phyloP scores from a whole-genome alignment of 2,329 filamentous ascomycete species.

The Dothideomycetidae sp. region DNA sequence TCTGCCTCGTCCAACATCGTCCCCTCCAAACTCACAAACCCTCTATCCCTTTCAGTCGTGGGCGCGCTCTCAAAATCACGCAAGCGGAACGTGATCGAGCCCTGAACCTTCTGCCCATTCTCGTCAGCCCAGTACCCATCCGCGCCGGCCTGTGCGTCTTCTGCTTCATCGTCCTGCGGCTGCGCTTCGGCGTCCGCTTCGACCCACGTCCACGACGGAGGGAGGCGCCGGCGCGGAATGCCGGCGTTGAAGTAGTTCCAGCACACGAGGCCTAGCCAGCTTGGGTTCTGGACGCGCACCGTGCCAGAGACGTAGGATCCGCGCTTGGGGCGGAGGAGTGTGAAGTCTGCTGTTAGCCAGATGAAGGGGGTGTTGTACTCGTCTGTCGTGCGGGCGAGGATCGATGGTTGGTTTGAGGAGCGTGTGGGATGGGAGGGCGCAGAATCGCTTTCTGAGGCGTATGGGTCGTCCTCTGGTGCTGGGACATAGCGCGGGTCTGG shows the following conservation, averaged over 20 bases:
- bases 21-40: slow-evolving; percentile 74
- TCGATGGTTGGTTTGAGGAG: slow-evolving; percentile 9
- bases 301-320: slow-evolving; percentile 65
- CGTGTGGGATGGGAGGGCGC: slow-evolving; percentile 6
- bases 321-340: slow-evolving; percentile 63
- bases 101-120: slow-evolving; percentile 53
- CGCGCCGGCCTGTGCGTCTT: slow-evolving; percentile 34
- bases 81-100: slow-evolving; percentile 62
- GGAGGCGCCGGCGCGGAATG: slow-evolving; percentile 63
- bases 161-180: slow-evolving; percentile 17
- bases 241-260: slow-evolving; percentile 87
- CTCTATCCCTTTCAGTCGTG: slow-evolving; percentile 50
- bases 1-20: slow-evolving; percentile 62
- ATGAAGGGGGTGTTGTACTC: slow-evolving; percentile 79
- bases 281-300: slow-evolving; percentile 76
- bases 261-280: slow-evolving; percentile 76
- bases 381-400: slow-evolving; percentile 41
- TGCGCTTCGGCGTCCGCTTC: slow-evolving; percentile 18
- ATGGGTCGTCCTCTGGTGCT: slow-evolving; percentile 22
- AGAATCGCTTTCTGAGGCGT: too few species aligned
- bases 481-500: slow-evolving; percentile 27
- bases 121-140: slow-evolving; percentile 65
- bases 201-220: slow-evolving; percentile 67
- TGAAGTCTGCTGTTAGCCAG: slow-evolving; percentile 77
- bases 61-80: slow-evolving; percentile 66